phyloP scores from a whole-genome alignment of 805 yeast species.

The Lipomyces yamadae region DNA sequence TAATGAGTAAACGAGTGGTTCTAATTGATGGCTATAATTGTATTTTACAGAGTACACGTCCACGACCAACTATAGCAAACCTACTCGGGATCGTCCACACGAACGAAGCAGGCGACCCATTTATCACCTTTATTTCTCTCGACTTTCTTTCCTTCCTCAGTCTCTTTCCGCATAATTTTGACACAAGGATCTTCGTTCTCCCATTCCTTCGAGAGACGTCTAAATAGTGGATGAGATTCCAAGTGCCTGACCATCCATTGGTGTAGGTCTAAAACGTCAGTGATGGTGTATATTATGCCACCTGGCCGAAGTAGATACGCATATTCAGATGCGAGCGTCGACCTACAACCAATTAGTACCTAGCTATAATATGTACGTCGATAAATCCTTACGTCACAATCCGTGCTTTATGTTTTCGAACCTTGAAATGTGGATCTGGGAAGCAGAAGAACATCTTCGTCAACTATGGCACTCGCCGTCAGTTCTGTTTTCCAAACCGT shows the following conservation, averaged over 20 bases:
- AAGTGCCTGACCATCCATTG: slow-evolving; percentile 95
- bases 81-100: slow-evolving; percentile 33
- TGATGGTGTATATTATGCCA: slow-evolving; percentile 90
- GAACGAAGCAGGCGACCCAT: slow-evolving; percentile 71
- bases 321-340: slow-evolving; percentile 85
- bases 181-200: slow-evolving; percentile 83
- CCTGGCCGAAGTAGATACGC: slow-evolving; percentile 87
- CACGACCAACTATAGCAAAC: background rate
- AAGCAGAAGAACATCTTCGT: slow-evolving; percentile 95
- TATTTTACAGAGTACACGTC: background rate
- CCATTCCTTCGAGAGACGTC: slow-evolving; percentile 77
- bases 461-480: slow-evolving; percentile 21
- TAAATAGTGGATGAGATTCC: slow-evolving; percentile 88
- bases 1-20: background rate
- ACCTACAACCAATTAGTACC: slow-evolving; percentile 4
- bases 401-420: slow-evolving; percentile 95
- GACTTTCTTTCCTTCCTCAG: slow-evolving; percentile 98
- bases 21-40: background rate
- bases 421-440: slow-evolving; percentile 99
- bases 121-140: slow-evolving; percentile 86
- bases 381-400: slow-evolving; percentile 67
- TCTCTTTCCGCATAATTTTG: slow-evolving; percentile 82
- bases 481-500: background rate
- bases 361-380: background rate
- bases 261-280: slow-evolving; percentile 93